Base-by-base conservation (phyloP, 2,329 filamentous ascomycete genomes). In the Pyricularia sp. region DNA sequence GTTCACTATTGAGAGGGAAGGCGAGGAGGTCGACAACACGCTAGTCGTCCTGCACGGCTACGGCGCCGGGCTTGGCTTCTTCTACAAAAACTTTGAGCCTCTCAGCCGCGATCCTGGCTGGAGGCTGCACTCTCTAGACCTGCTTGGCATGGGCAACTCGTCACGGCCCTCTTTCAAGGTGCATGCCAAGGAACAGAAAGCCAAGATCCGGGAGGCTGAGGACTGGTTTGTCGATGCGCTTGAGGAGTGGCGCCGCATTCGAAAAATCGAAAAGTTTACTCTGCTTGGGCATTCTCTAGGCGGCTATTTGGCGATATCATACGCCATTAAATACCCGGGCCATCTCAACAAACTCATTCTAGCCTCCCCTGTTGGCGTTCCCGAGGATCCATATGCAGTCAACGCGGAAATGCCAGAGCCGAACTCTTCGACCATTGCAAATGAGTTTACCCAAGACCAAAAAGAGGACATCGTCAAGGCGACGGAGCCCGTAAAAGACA, bases 1-100 rank as follows among this genome's bases (percentile, higher is more conserved):
- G 76, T 95, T 97, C 78, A 93, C 92, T 0, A 88, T 99, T 2
- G 92, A 97, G 80, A 86, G 94, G 66, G 81, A 93, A 0, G 92
- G 89, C 50, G 94, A 97, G 76, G 80, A 89, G 4, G 86, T 88
- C 0, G 90, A 96, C 65, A 90, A 98, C 75, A 95, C 92, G 63
- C 83, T 99, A 20, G 94, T 99, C 64, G 97, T 99, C 88, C 82
- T 99, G 4, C 95, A 99, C 77, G 95, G 95, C 71, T 99, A 99
- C 78, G 95, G 95, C 65, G 95, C 95, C 2, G 95, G 95, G 0
- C 85, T 99, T 0, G 95, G 94, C 26, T 98, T 99, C 80, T 99
- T 97, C 84, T 99, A 97, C 84, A 94, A 95, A 81, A 99, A 99
- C 77, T 97, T 97, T 70, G 95, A 99, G 78, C 88, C 90, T 6